Evolutionary conservation across 345 rosid species (phyloP), one percentile per base, ranked within the genome.

Genomic region (Euphorbia peplus): DNA sequence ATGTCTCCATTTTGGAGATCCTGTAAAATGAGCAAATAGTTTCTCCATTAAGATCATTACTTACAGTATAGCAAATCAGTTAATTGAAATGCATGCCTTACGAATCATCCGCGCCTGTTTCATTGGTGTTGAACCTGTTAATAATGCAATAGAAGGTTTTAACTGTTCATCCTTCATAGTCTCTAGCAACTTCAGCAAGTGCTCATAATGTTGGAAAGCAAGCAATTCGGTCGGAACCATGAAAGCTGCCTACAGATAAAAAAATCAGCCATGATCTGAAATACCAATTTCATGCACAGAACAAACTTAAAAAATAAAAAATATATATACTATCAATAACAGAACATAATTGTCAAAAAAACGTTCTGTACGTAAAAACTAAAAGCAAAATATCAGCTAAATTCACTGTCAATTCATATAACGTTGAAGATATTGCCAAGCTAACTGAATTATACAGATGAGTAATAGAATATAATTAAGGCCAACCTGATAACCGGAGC

Each of bases 191-290:
- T 86, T 72, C 66, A 84, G 85, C 65, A 92, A 78, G 68, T 84
- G 88, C 52, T 95, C 96, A 70, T 91, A 86, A 79, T 95, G 99
- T 69, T 91, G 99, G 76, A 85, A 77, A 0, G 99, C 99, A 73
- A 95, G 95, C 85, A 95, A 84, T 83, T 95, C 99, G 28, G 99
- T 91, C 47, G 99, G 97, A 74, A 87, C 97, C 99, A 95, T 95
- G 85, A 91, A 87, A 77, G 99, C 98, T 72, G 96, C 98, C 99
- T 91, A 81, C 70, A 80, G 63, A 41, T 14, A 47, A 68, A 54
- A n/a, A 44, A 51, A 4, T 57, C 21, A 72, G 58, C 25, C n/a
- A 70, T 35, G 53, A 61, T 32, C 18, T 54, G 24, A 57, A 8
- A 60, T 25, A 22, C 21, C 74, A 39, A 18, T 16, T 47, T 15